Evolutionary conservation across 2,329 filamentous ascomycete species (phyloP).

Genomic region (Leptographium radiaticola): DNA sequence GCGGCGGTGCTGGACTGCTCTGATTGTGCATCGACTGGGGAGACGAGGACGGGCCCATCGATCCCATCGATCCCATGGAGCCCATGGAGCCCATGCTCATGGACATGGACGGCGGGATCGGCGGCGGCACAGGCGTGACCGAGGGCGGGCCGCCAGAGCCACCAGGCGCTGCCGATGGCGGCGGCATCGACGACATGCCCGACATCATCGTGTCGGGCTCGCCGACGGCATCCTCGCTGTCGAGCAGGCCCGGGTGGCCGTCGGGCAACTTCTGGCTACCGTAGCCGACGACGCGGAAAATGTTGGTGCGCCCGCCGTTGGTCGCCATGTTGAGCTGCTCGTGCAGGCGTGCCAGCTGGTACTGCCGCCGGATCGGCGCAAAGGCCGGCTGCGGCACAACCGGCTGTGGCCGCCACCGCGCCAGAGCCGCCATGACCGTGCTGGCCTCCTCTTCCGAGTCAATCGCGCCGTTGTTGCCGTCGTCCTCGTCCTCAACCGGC

Average conservation of each 20-base stretch:
- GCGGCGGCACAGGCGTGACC: conserved; percentile 4
- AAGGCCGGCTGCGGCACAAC: conserved; percentile 54
- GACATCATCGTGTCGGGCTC: conserved; percentile 33
- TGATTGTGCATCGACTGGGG: neutral
- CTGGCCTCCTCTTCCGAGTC: conserved; percentile 94
- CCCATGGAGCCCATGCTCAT: neutral
- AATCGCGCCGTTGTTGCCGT: conserved; percentile 65
- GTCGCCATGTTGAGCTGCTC: conserved; percentile 55
- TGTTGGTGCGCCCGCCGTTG: conserved; percentile 51
- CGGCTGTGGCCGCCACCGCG: conserved; percentile 65
- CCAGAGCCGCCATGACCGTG: conserved; percentile 70
- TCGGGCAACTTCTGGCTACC: conserved; percentile 42
- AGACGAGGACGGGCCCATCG: neutral
- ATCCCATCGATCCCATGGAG: neutral
- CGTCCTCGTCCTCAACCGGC: conserved; percentile 74
- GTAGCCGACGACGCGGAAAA: conserved; percentile 46
- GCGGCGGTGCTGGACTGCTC: neutral
- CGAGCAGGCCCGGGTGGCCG: conserved; percentile 30
- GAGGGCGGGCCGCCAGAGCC: neutral
- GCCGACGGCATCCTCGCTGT: conserved; percentile 43
- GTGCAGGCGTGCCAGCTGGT: conserved; percentile 48
- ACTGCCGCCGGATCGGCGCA: conserved; percentile 48
- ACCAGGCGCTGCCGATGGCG: conserved; percentile 2
- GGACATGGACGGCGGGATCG: neutral
- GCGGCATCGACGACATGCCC: conserved; percentile 6